A percentile compares a stretch with the other conserved stretches of the same genome.
Conservation (phyloP, 768 basidiomycete species). For the Boletus bicolor region DNA sequence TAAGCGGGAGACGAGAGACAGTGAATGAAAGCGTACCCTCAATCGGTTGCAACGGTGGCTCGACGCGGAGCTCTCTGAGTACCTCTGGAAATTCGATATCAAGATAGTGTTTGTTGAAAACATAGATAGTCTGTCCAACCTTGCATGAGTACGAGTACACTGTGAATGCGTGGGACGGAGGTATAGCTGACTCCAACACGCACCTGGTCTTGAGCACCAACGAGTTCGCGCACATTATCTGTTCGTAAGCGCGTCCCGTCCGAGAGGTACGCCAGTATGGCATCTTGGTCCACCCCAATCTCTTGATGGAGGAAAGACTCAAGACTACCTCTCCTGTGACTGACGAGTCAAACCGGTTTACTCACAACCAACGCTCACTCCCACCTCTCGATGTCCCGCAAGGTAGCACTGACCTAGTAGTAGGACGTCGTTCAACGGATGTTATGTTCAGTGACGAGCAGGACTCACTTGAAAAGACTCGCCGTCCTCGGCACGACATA, state of each 20-base stretch:
- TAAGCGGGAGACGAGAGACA: background rate
- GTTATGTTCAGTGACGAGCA: background rate
- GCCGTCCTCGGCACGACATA: slow-evolving; percentile 65
- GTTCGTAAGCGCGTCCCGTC: slow-evolving; percentile 72
- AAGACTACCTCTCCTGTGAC: slow-evolving; percentile 56
- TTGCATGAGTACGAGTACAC: slow-evolving; percentile 12
- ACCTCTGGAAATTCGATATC: slow-evolving; percentile 67
- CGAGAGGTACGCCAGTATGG: slow-evolving; percentile 72
- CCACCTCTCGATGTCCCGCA: slow-evolving; percentile 78
- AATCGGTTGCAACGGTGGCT: slow-evolving; percentile 62
- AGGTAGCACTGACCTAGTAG: slow-evolving; percentile 49
- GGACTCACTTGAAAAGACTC: slow-evolving; percentile 53
- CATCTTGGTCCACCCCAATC: slow-evolving; percentile 66
- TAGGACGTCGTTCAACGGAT: background rate
- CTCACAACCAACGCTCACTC: slow-evolving; percentile 12
- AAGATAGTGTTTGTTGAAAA: slow-evolving; percentile 81
- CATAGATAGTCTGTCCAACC: slow-evolving; percentile 58
- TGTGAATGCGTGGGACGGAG: background rate
- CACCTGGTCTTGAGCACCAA: slow-evolving; percentile 73
- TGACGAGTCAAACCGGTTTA: slow-evolving; percentile 5
- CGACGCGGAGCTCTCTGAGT: slow-evolving; percentile 56
- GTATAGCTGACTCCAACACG: slow-evolving; percentile 9
- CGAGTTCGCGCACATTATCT: slow-evolving; percentile 73
- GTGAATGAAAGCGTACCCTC: slow-evolving; percentile 48
- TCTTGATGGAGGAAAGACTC: slow-evolving; percentile 70